Conservation (phyloP, 2,329 filamentous ascomycete species). For the Colletotrichum eleusines region DNA sequence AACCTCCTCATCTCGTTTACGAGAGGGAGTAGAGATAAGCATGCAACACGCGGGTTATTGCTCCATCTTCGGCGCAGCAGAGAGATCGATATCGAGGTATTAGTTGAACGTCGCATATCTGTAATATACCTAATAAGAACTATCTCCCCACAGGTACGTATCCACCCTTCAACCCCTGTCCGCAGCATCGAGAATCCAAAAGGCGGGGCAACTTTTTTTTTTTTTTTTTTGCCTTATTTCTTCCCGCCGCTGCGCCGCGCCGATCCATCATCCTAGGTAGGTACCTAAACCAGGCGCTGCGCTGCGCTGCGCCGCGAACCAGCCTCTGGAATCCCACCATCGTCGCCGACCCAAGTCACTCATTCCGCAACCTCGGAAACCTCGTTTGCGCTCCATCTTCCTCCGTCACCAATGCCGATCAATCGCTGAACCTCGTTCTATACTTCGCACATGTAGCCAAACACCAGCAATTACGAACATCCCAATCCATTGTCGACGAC, state of each 20-base stretch:
- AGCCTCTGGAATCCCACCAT: constrained; percentile 22
- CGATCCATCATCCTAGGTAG: too few species aligned
- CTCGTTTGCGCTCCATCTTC: too few species aligned
- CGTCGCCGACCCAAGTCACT: constrained; percentile 43
- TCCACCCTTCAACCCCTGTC: too few species aligned
- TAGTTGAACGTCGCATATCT: too few species aligned
- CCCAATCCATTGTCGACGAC: background rate
- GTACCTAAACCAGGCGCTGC: too few species aligned
- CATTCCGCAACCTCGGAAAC: background rate
- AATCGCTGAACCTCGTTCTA: background rate
- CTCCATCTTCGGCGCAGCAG: too few species aligned
- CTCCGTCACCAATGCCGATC: constrained; percentile 5
- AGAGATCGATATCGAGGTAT: background rate
- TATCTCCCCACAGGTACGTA: too few species aligned
- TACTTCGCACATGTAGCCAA: constrained; percentile 15
- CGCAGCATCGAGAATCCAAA: constrained; percentile 7
- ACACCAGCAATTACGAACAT: background rate
- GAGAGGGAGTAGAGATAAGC: fast-evolving
- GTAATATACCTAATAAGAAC: too few species aligned
- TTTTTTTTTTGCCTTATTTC: background rate
- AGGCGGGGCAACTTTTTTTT: constrained; percentile 33
- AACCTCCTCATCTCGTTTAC: too few species aligned
- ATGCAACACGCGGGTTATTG: too few species aligned
- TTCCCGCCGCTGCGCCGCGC: too few species aligned
- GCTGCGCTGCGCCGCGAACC: too few species aligned